phyloP scores from a whole-genome alignment of 2,329 filamentous ascomycete species.

The Fusarium gaditjirri region DNA sequence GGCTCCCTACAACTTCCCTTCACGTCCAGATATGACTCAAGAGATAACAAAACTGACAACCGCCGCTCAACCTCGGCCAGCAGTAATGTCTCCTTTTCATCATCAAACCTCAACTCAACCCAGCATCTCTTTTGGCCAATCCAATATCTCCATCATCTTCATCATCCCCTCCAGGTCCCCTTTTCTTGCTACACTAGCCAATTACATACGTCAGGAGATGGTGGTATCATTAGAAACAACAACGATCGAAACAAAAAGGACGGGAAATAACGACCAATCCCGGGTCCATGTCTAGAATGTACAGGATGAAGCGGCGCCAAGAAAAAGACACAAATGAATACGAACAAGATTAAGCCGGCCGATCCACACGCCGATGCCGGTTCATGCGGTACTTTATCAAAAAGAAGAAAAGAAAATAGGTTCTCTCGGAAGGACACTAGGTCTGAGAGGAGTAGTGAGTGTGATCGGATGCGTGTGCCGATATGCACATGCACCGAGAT shows the following conservation, averaged over 20 bases:
- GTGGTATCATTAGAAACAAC: constrained; percentile 47
- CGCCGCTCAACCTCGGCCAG: constrained; percentile 39
- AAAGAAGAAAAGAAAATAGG: constrained; percentile 36
- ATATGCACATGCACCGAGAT: constrained; percentile 28
- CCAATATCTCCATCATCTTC: constrained; percentile 29
- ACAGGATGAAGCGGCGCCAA: constrained; percentile 41
- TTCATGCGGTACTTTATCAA: constrained; percentile 41
- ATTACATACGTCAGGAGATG: constrained; percentile 49
- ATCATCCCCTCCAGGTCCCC: constrained; percentile 23
- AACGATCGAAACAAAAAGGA: constrained; percentile 36
- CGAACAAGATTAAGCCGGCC: constrained; percentile 49
- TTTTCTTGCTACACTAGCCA: constrained; percentile 38
- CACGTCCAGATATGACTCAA: constrained; percentile 16
- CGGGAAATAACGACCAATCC: constrained; percentile 43
- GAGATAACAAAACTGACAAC: constrained; percentile 28
- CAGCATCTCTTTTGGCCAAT: constrained; percentile 22
- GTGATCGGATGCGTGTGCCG: constrained; percentile 24
- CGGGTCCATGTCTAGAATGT: constrained; percentile 50
- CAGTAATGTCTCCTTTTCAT: constrained; percentile 24
- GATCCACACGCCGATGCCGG: constrained; percentile 44
- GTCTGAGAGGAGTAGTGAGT: constrained; percentile 29
- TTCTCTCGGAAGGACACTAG: constrained; percentile 25
- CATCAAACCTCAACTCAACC: constrained; percentile 12
- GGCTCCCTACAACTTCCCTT: constrained; percentile 27
- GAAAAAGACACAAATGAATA: constrained; percentile 42